phyloP scores from a whole-genome alignment of 2,329 filamentous ascomycete genomes.

The Aspergillus phoenicis region DNA sequence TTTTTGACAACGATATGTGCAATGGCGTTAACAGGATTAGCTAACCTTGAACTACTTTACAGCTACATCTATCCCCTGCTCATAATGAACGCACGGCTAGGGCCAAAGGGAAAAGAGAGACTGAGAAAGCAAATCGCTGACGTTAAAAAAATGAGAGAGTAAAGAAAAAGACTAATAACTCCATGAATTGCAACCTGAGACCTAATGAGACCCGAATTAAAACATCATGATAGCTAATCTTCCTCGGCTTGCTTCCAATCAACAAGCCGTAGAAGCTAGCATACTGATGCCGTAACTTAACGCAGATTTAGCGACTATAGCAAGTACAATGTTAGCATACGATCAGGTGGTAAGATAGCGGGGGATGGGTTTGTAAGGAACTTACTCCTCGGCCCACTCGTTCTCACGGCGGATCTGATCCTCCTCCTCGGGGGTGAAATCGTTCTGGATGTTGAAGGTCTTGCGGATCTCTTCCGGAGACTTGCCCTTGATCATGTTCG shows the following conservation, averaged over 20 bases:
- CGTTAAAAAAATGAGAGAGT: neutral
- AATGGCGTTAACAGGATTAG: neutral
- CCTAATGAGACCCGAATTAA: slow-evolving; percentile 7
- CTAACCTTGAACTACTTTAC: neutral
- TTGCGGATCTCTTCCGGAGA: slow-evolving; percentile 98
- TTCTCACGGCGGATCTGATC: slow-evolving; percentile 94
- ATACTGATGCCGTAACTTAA: neutral
- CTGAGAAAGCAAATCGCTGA: slow-evolving; percentile 17
- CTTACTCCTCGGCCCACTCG: slow-evolving; percentile 83
- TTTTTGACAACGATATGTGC: neutral
- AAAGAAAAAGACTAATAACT: slow-evolving; percentile 23
- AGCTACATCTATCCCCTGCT: slow-evolving; percentile 10
- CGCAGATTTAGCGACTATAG: slow-evolving; percentile 53
- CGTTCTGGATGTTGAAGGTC: slow-evolving; percentile 99
- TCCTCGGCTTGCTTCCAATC: neutral
- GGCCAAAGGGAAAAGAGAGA: neutral
- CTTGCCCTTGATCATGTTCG: slow-evolving; percentile 99
- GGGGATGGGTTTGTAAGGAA: slow-evolving; percentile 5
- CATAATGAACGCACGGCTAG: slow-evolving; percentile 5
- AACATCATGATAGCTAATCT: slow-evolving; percentile 6
- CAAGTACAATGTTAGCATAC: slow-evolving; percentile 14
- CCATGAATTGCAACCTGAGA: slow-evolving; percentile 21
- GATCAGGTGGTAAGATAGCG: neutral
- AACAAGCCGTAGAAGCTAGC: slow-evolving; percentile 7
- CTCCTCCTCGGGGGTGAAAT: slow-evolving; percentile 98